Percentiles rank a stretch among this genome's conserved stretches.
Conservation (phyloP, 257 asterid species). For the Nicotiana undulata region DNA sequence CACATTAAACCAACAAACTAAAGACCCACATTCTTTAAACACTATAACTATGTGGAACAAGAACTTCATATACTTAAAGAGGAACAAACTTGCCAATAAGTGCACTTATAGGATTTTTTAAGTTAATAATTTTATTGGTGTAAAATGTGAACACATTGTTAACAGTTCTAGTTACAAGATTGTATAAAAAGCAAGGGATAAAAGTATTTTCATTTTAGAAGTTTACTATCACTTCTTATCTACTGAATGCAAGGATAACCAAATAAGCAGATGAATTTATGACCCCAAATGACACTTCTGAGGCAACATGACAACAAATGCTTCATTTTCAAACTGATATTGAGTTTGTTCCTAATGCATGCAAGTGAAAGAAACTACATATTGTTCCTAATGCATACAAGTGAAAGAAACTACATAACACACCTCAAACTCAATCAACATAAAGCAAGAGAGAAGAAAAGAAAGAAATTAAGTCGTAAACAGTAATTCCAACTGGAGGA, state of each 20-base stretch:
- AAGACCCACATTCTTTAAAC: background rate
- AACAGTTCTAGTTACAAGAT: background rate
- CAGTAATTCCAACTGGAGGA: background rate
- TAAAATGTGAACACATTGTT: background rate
- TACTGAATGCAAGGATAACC: background rate
- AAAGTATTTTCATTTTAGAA: background rate
- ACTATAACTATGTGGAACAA: background rate
- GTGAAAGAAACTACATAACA: background rate
- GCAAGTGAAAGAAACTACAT: background rate
- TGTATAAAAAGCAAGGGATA: background rate
- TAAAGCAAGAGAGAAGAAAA: background rate
- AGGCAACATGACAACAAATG: background rate
- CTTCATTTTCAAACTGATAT: background rate
- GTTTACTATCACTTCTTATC: background rate
- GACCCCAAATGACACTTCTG: background rate
- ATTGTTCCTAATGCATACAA: background rate
- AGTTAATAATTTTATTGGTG: background rate
- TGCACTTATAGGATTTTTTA: background rate
- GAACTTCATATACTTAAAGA: background rate
- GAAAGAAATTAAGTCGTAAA: background rate
- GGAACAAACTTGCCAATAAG: background rate
- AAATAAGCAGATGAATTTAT: background rate
- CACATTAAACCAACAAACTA: background rate
- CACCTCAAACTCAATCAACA: background rate
- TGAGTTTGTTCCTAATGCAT: background rate